Conservation (phyloP, 2,329 filamentous ascomycete genomes). For the Nemania bipapillata region DNA sequence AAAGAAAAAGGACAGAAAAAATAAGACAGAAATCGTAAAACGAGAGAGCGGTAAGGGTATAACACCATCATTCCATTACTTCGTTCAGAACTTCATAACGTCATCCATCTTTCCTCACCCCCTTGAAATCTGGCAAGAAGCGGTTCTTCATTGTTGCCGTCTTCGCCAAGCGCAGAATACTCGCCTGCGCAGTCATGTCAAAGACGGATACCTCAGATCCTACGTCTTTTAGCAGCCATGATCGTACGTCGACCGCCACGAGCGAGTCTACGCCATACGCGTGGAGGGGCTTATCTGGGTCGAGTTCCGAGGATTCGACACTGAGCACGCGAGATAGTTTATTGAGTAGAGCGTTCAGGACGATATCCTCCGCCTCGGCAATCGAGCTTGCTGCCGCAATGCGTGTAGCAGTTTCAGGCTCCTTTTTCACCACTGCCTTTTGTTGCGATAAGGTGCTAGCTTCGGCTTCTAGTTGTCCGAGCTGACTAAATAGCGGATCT, state of each 20-base stretch:
- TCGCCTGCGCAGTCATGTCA: constrained; percentile 44
- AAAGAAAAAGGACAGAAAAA: no score
- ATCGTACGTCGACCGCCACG: constrained; percentile 44
- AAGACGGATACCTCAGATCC: constrained; percentile 45
- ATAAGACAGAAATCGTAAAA: background rate
- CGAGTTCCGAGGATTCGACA: constrained; percentile 42
- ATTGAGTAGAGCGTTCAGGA: constrained; percentile 44
- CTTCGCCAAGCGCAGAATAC: constrained; percentile 43
- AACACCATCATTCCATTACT: background rate
- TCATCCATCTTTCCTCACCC: background rate
- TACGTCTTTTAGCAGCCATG: constrained; percentile 45
- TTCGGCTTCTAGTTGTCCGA: constrained; percentile 33
- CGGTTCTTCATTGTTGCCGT: constrained; percentile 44
- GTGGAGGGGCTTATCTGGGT: constrained; percentile 40
- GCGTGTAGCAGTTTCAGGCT: constrained; percentile 33
- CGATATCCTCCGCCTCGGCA: constrained; percentile 41
- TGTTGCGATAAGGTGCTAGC: background rate
- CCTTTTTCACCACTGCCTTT: constrained; percentile 19
- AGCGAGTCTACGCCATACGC: constrained; percentile 46
- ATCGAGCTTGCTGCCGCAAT: constrained; percentile 41
- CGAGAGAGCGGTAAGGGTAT: background rate
- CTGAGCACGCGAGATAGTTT: constrained; percentile 44
- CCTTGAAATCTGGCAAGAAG: constrained; percentile 33
- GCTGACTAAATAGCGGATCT: constrained; percentile 45
- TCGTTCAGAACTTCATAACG: constrained; percentile 11